Evolutionary conservation across 2,329 filamentous ascomycete genomes (phyloP), one percentile per base, ranked within the genome.

Genomic region (Hypoxylon sp.): DNA sequence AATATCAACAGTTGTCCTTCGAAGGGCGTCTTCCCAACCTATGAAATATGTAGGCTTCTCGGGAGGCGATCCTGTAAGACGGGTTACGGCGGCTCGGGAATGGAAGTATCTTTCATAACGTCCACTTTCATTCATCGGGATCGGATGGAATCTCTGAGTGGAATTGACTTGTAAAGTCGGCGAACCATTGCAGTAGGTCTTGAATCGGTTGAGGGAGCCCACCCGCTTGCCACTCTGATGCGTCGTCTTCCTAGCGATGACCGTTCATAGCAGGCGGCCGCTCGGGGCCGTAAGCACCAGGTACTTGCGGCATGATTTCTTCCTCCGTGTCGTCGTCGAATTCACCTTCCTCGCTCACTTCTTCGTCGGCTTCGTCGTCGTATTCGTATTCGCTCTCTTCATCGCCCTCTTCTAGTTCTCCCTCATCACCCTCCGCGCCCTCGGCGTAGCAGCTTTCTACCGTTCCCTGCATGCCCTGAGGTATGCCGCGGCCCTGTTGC

Each of bases 401-500:
- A 65, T 88, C 89, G 70, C 85, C 89, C 6, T 89, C 88, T 28
- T 89, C 86, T 32, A 87, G 83, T n/a, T 85, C 87, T 45, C 88
- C 86, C 73, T 90, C 90, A 69, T 90, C 89, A 74, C 86, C 90
- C 70, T 90, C 88, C 49, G 86, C 86, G 25, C 83, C 86, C 53
- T 87, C 86, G 30, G 87, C 85, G 72, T 90, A 89, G 79, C 78
- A 84, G 76, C 76, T 87, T 78, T 89, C 90, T 70, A 87, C 83
- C 71, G 87, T 87, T 70, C 83, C 86, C 61, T 83, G 86, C 81
- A 88, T 84, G 63, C 89, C 90, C 64, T 92, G 87, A 3, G 88
- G 85, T 58, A 90, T 87, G 60, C 93, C 93, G 66, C 95, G 90
- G 14, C 95, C 94, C 76, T 98, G 94, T 72, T 93, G 92, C 80